phyloP scores from a whole-genome alignment of 2,329 filamentous ascomycete species.

The Calonectria naviculata region DNA sequence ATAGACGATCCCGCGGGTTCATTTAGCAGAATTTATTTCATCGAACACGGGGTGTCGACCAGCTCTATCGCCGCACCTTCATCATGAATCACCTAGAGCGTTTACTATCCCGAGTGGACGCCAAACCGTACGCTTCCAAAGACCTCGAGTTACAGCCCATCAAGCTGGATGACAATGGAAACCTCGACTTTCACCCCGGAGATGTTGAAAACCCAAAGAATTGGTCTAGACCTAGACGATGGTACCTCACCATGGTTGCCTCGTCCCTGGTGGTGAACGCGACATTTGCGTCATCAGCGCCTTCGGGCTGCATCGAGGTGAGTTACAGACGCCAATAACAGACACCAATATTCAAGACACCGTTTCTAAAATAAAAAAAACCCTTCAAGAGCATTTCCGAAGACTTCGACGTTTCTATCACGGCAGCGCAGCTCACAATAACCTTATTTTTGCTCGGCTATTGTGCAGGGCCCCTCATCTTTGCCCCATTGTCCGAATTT shows the following conservation, averaged over 20 bases:
- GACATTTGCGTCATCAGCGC: not conserved
- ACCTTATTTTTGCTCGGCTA: conserved; percentile 47
- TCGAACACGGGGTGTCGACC: not conserved
- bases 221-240: not conserved
- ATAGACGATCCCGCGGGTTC: not conserved
- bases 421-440: not conserved
- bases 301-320: not conserved
- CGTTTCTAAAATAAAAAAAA: too few relatives aligned
- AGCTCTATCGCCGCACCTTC: not conserved
- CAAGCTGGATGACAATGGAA: not conserved
- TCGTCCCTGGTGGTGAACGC: not conserved
- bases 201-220: not conserved
- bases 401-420: not conserved
- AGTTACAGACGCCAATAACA: too few relatives aligned
- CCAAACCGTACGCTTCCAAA: not conserved
- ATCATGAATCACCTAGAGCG: not conserved
- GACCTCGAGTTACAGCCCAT: not conserved
- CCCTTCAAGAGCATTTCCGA: not conserved
- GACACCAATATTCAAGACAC: too few relatives aligned
- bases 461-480: conserved; percentile 67
- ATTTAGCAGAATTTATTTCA: not conserved
- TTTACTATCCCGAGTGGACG: not conserved
- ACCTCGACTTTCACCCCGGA: not conserved
- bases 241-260: not conserved
- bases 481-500: conserved; percentile 68